Conservation (phyloP, 345 rosid species). For the Clarkia xantiana region DNA sequence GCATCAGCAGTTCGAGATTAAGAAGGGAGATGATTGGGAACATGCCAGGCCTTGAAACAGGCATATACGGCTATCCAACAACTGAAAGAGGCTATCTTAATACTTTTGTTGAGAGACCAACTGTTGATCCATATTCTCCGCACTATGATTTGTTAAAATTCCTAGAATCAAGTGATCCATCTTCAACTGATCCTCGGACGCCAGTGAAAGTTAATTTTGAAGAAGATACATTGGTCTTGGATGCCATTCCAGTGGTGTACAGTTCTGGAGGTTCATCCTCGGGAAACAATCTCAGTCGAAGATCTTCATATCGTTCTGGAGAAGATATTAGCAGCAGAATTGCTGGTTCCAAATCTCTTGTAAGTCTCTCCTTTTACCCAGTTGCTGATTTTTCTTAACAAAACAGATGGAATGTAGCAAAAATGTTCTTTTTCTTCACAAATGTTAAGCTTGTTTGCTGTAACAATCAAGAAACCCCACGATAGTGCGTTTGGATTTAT, state of each 20-base stretch:
- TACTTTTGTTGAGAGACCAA: conserved; percentile 7
- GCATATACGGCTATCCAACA: background rate
- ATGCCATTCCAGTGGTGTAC: conserved; percentile 36
- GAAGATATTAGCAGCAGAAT: conserved; percentile 11
- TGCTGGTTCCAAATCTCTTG: conserved; percentile 2
- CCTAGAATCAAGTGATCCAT: conserved; percentile 20
- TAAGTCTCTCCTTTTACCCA: conserved; percentile 4
- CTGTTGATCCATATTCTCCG: conserved; percentile 7
- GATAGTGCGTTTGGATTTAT: too few relatives aligned
- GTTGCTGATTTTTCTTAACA: background rate
- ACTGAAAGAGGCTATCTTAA: conserved; percentile 6
- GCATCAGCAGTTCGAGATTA: conserved; percentile 5
- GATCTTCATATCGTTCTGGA: conserved; percentile 6
- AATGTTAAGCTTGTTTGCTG: too few relatives aligned
- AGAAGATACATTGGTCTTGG: conserved; percentile 55
- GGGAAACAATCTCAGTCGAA: conserved; percentile 7
- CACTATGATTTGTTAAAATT: conserved; percentile 9
- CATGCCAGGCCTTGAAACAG: background rate
- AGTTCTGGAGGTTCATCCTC: conserved; percentile 10
- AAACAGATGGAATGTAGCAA: background rate
- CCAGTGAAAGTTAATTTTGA: conserved; percentile 7
- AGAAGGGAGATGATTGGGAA: conserved; percentile 8
- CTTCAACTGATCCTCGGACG: conserved; percentile 9
- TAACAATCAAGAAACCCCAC: too few relatives aligned
- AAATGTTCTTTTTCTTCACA: too few relatives aligned